phyloP scores from a whole-genome alignment of 1,284 basidiomycete genomes.

The Waitea zeae region DNA sequence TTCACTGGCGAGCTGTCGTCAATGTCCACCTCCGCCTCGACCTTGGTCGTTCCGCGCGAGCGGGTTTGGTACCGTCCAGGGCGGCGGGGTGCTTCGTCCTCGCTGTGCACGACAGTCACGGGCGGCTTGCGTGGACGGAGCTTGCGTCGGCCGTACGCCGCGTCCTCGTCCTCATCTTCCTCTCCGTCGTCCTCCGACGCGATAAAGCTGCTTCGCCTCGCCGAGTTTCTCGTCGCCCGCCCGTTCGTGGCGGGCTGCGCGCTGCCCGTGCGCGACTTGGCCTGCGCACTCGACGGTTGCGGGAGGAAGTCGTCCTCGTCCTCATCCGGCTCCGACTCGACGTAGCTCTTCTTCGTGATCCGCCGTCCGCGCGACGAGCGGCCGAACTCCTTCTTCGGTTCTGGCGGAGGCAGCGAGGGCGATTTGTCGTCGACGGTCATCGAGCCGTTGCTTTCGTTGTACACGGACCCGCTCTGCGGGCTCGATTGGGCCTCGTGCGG shows the following conservation, averaged over 20 bases:
- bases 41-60: conserved; percentile 9
- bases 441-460: too few species aligned
- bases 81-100: too few species aligned
- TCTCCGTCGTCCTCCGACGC: conserved; percentile 15
- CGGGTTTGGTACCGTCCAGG: conserved; percentile 16
- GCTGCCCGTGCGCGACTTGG: conserved; percentile 13
- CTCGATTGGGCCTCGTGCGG: too few species aligned
- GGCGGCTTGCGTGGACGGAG: conserved; percentile 8
- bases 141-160: conserved; percentile 9
- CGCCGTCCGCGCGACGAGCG: conserved; percentile 27
- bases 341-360: conserved; percentile 25
- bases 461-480: too few species aligned
- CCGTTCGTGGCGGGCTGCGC: too few species aligned
- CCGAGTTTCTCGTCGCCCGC: too few species aligned
- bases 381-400: conserved; percentile 10
- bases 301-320: conserved; percentile 15
- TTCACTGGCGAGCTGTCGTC: conserved; percentile 8
- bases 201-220: too few species aligned
- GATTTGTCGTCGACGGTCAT: too few species aligned
- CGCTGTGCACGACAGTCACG: conserved; percentile 11
- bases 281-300: conserved; percentile 5
- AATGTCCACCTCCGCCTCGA: background rate
- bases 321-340: conserved; percentile 30
- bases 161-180: conserved; percentile 15
- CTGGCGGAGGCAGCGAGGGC: too few species aligned